Evolutionary conservation across 2,329 filamentous ascomycete species (phyloP), one percentile per base, ranked within the genome.

Genomic region (Xylariales sp.): DNA sequence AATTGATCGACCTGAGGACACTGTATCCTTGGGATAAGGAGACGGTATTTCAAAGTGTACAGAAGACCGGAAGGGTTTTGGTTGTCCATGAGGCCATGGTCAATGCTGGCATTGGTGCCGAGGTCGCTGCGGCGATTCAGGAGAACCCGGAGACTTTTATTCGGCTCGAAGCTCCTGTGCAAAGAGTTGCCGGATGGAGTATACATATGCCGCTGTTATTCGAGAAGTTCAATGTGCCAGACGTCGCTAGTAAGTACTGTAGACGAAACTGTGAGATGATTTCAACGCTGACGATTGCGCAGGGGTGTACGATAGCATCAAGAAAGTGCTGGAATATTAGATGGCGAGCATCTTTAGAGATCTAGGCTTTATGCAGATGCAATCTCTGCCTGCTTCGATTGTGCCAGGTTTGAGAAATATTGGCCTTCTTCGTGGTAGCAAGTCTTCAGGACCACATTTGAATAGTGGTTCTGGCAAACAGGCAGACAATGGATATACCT

Each of bases 31-130:
- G 90, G 90, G 90, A 96, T 60, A 80, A 87, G 55, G 73, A 84
- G 58, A 86, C 85, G 0, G 77, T 96, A 2, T 71, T 95, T 45
- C 70, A 83, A 40, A 95, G 89, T 49, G 90, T 95, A 11, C 79
- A 77, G 53, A 95, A 93, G 70, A 95, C 90, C 1, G 89, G 90
- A 0, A 69, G 88, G 45, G 88, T 86, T 28, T 76, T 96, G 41
- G 84, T 96, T 2, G 90, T 96, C 5, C 90, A 96, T 58, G 90
- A 96, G 65, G 83, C 88, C 43, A 94, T 93, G 85, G 75, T 90
- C 49, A 95, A 95, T 54, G 86, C 86, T 5, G 90, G 90, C 11
- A 78, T 95, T 12, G 90, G 90, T 2, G 89, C 90, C 4, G 89
- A 95, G 58, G 83, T 96, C 1, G 88, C 90, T 1, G 88, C 89